These are phyloP conservation scores for Rhizopogon sp. DNA, from an alignment of 768 basidiomycete species.

Conservation along the genomic window DNA sequence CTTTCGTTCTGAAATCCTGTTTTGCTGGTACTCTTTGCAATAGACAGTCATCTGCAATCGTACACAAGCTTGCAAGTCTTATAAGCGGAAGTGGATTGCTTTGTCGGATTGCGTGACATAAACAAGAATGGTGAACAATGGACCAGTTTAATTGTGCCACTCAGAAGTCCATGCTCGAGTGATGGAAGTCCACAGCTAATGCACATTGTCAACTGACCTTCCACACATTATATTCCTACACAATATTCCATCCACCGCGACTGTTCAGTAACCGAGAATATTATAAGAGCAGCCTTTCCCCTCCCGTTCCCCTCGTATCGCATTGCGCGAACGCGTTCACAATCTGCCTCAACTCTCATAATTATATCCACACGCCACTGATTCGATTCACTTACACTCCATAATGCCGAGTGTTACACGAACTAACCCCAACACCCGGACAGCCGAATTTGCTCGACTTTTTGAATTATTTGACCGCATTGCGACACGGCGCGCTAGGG, in stretches of 20 bases:
- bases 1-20: background rate
- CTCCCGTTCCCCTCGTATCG: background rate
- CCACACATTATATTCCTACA: background rate
- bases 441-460: slow-evolving; percentile 48
- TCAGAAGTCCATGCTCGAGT: slow-evolving; percentile 5
- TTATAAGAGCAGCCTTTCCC: slow-evolving; percentile 13
- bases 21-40: background rate
- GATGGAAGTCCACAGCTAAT: background rate
- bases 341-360: background rate
- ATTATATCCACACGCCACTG: background rate
- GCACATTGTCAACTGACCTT: background rate
- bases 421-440: slow-evolving; percentile 34
- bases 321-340: background rate
- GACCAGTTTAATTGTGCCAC: slow-evolving; percentile 12
- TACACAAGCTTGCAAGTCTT: too few species aligned
- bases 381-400: slow-evolving; percentile 3
- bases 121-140: background rate
- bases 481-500: slow-evolving; percentile 37
- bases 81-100: background rate
- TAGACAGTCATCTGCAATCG: background rate
- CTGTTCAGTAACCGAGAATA: background rate
- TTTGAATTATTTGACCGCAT: slow-evolving; percentile 51
- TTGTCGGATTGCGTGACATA: background rate
- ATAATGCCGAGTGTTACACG: slow-evolving; percentile 16
- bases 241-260: background rate